Percentiles rank a stretch among this genome's conserved stretches.
Evolutionary conservation across 306 rosid species (phyloP).

Genomic region (Castanea crenata): DNA sequence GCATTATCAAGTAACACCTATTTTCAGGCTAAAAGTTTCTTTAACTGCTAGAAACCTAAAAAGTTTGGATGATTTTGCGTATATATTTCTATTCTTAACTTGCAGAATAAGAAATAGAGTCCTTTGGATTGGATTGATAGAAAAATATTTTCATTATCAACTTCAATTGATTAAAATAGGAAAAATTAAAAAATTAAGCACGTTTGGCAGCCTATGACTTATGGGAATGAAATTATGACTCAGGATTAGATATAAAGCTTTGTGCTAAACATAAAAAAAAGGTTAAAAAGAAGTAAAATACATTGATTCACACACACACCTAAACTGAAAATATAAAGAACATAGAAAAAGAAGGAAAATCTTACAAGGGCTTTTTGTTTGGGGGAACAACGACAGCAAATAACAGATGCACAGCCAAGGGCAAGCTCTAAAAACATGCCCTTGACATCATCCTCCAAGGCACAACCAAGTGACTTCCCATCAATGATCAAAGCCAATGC

Average conservation of each 20-base stretch:
- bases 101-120: not conserved
- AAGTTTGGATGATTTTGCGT: not conserved
- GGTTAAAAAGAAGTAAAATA: not conserved
- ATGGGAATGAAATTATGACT: no score
- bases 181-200: not conserved
- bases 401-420: conserved; percentile 90
- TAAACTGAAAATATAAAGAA: not conserved
- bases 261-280: no score
- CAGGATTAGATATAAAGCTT: not conserved
- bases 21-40: not conserved
- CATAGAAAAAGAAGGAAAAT: not conserved
- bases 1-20: conserved; percentile 17
- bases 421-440: conserved; percentile 83
- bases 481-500: conserved; percentile 93
- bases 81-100: not conserved
- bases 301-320: not conserved
- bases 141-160: not conserved
- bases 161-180: not conserved
- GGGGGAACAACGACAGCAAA: conserved; percentile 98
- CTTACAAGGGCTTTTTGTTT: conserved; percentile 96
- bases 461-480: conserved; percentile 88
- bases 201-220: not conserved
- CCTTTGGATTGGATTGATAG: not conserved
- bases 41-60: not conserved
- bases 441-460: conserved; percentile 76